Evolutionary conservation across 2,329 filamentous ascomycete genomes (phyloP).

Genomic region (Sarocladium oryzae): DNA sequence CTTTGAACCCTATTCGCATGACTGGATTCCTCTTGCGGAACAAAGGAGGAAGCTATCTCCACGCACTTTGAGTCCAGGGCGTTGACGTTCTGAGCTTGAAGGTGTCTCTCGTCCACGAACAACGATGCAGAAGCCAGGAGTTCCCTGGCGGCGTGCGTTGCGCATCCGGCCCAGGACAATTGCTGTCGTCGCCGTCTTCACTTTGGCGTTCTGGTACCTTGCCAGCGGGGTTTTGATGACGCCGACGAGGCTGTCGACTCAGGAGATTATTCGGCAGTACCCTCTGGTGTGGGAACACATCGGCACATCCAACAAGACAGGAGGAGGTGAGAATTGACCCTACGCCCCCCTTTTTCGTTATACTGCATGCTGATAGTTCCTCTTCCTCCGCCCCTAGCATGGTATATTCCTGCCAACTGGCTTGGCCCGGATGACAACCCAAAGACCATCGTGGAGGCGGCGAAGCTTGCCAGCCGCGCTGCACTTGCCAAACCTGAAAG

Average conservation of each 20-base stretch:
- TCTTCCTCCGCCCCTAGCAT: slow-evolving; percentile 13
- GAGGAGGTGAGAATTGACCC: slow-evolving; percentile 14
- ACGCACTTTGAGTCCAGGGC: neutral
- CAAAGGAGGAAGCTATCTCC: neutral
- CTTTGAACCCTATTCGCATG: neutral
- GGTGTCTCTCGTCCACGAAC: neutral
- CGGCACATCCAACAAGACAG: slow-evolving; percentile 13
- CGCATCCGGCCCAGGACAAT: neutral
- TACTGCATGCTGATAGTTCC: too few relatives aligned
- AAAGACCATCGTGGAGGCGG: slow-evolving; percentile 17
- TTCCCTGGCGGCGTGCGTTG: neutral
- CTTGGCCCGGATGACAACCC: slow-evolving; percentile 12
- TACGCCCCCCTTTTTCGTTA: neutral
- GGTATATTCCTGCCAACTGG: slow-evolving; percentile 19
- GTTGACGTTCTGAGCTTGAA: too few relatives aligned
- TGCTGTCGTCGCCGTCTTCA: neutral
- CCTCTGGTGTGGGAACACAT: slow-evolving; percentile 16
- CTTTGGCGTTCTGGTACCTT: neutral
- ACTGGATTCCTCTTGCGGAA: neutral
- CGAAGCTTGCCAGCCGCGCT: slow-evolving; percentile 14
- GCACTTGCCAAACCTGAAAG: slow-evolving; percentile 12
- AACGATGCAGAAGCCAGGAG: neutral
- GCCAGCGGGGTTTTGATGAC: neutral
- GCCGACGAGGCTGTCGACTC: neutral
- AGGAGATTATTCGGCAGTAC: slow-evolving; percentile 9